These are phyloP conservation scores for Hyphodiscus hymeniophilus DNA, from an alignment of 495 filamentous ascomycete genomes.

Conservation along the genomic window DNA sequence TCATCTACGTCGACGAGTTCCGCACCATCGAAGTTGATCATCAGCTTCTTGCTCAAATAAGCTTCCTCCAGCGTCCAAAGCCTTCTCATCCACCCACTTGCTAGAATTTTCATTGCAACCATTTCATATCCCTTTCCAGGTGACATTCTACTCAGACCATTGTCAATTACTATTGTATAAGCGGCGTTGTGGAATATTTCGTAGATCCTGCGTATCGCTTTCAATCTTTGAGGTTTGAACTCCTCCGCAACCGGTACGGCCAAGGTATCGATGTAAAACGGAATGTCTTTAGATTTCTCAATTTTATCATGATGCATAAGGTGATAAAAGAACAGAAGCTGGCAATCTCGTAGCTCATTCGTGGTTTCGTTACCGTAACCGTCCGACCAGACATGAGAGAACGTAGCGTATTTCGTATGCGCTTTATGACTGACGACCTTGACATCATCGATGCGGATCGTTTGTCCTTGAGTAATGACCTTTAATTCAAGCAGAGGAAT, in stretches of 20 bases:
- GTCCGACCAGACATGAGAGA: constrained; percentile 9
- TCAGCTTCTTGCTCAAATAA: constrained; percentile 15
- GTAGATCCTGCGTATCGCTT: constrained; percentile 1
- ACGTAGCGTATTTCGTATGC: neutral
- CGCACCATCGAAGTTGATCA: constrained; percentile 9
- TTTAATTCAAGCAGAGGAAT: too few species aligned
- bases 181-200: neutral
- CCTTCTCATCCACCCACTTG: constrained; percentile 21
- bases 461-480: too few species aligned
- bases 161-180: constrained; percentile 1
- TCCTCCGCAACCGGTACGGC: neutral
- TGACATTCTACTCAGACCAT: neutral
- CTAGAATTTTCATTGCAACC: constrained; percentile 3
- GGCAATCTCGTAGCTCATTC: constrained; percentile 1
- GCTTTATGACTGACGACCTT: neutral
- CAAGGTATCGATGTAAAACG: constrained; percentile 4
- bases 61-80: constrained; percentile 30
- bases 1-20: constrained; percentile 1
- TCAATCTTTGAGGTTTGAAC: neutral
- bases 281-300: neutral
- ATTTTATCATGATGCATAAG: neutral
- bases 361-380: neutral
- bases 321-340: constrained; percentile 1
- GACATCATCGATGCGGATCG: too few species aligned
- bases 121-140: neutral